Conservation (phyloP, 2,329 filamentous ascomycete genomes). For the Penicillium hordei region DNA sequence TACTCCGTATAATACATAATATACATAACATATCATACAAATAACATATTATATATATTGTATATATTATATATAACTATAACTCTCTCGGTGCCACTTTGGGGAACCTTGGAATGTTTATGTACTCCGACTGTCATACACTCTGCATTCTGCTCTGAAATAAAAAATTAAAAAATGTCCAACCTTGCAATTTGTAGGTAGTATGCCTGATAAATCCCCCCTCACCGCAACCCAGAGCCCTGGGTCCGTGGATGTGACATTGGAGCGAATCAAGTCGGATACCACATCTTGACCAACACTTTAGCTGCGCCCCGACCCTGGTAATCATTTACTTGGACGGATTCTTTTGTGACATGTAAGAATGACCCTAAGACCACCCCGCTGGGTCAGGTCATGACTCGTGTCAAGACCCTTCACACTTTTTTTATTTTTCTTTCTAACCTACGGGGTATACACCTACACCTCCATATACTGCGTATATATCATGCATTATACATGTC, state of each 20-base stretch:
- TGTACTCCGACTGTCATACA: background rate
- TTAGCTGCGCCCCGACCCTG: background rate
- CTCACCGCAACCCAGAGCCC: constrained; percentile 7
- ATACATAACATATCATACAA: too few species aligned
- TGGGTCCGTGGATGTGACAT: background rate
- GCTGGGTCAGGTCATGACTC: background rate
- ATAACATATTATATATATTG: too few species aligned
- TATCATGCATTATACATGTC: background rate
- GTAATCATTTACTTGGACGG: background rate
- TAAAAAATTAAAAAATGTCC: background rate
- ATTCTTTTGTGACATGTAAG: background rate
- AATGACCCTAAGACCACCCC: constrained; percentile 1
- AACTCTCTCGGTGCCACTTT: background rate
- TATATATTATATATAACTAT: background rate
- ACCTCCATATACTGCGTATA: background rate
- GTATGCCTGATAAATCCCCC: background rate
- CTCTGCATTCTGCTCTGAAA: background rate
- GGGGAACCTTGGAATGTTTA: background rate
- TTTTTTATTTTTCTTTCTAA: background rate
- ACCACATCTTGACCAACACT: background rate
- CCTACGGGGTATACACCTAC: background rate
- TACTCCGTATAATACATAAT: background rate
- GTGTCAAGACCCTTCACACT: background rate
- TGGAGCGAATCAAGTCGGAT: background rate
- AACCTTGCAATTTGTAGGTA: background rate